Conservation (phyloP, 2,329 filamentous ascomycete genomes). For the Cladophialophora bantiana region DNA sequence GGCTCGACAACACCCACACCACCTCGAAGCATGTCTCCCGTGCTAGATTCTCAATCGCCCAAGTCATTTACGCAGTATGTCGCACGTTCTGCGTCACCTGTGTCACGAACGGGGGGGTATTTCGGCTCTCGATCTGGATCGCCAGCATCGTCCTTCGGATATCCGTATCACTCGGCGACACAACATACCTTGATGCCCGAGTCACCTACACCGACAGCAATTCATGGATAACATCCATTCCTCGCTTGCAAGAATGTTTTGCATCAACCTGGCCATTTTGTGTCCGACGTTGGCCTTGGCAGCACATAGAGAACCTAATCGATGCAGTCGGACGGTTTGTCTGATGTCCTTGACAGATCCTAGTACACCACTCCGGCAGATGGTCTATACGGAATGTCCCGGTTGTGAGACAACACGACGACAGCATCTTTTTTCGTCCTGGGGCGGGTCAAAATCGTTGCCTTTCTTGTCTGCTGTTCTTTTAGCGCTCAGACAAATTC, state of each 20-base stretch:
- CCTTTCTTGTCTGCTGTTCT: constrained; percentile 38
- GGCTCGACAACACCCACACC: constrained; percentile 40
- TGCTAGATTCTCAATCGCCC: constrained; percentile 28
- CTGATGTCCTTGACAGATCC: constrained; percentile 17
- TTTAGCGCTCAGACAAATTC: constrained; percentile 36
- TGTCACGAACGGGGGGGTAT: constrained; percentile 48
- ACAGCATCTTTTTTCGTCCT: constrained; percentile 23
- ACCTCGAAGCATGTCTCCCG: constrained; percentile 31
- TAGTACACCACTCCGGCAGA: constrained; percentile 25
- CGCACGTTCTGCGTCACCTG: constrained; percentile 52
- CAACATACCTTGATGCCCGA: constrained; percentile 55
- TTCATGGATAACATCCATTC: constrained; percentile 43
- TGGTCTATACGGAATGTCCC: constrained; percentile 20
- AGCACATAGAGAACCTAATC: constrained; percentile 20
- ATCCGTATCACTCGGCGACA: constrained; percentile 51
- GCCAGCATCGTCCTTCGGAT: constrained; percentile 49
- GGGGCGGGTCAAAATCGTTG: constrained; percentile 24
- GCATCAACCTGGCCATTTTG: constrained; percentile 15
- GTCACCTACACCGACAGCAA: constrained; percentile 54
- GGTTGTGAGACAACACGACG: constrained; percentile 14
- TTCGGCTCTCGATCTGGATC: constrained; percentile 50
- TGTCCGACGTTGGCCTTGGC: constrained; percentile 9
- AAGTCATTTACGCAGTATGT: constrained; percentile 45
- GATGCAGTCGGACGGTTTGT: constrained; percentile 7
- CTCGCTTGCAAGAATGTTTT: constrained; percentile 17